These are phyloP conservation scores for Spergularia bocconei DNA, from an alignment of 148 eudicot genomes.

Conservation along the genomic window DNA sequence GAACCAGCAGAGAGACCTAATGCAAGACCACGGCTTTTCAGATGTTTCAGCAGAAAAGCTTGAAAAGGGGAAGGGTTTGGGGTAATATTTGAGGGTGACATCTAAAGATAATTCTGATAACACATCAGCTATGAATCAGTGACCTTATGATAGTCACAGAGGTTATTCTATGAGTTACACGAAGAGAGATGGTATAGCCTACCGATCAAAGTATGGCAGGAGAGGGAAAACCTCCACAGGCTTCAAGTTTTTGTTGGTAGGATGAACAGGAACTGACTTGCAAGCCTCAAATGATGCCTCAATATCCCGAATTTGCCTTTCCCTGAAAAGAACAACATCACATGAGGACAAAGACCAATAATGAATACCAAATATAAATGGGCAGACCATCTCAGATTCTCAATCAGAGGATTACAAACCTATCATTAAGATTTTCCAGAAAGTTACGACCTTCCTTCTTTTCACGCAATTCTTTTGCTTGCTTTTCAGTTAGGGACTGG, in stretches of 20 bases:
- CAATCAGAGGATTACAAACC: constrained; percentile 39
- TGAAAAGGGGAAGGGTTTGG: not conserved
- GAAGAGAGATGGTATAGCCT: constrained; percentile 19
- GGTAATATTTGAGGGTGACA: not conserved
- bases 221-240: constrained; percentile 84
- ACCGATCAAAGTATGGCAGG: constrained; percentile 90
- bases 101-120: not conserved
- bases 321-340: constrained; percentile 40
- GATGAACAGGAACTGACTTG: constrained; percentile 82
- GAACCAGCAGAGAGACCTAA: not conserved
- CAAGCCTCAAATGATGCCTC: constrained; percentile 82
- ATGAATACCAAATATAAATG: not conserved
- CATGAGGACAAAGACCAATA: not conserved
- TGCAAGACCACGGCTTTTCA: not conserved
- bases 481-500: constrained; percentile 89
- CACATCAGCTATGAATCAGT: not conserved
- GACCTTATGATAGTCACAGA: not conserved
- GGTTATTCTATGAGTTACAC: not conserved
- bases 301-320: constrained; percentile 74
- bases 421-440: constrained; percentile 60
- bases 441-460: constrained; percentile 55
- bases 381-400: not conserved
- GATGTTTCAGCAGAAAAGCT: not conserved
- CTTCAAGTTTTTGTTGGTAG: constrained; percentile 61
- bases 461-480: constrained; percentile 89